Base-by-base conservation (phyloP, 352 stramenopile species). In the Globisporangium yorkense region DNA sequence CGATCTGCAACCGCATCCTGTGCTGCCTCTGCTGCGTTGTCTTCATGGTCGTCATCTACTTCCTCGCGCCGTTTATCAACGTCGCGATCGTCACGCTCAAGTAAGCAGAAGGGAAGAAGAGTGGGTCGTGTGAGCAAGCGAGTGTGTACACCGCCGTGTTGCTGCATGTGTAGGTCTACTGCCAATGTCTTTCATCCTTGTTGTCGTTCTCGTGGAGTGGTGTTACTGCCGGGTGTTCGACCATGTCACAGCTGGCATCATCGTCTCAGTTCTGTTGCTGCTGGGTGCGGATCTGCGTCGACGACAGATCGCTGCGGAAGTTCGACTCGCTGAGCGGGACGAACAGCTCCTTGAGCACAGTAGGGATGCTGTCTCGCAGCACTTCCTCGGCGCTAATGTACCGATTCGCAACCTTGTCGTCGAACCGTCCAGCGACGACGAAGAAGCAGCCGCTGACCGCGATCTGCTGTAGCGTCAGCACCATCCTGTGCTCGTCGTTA, bases 271-370 rank as follows among this genome's bases (percentile, higher is more conserved):
- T 35, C 35, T 40, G 54, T 15, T 54, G 37, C 29, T 54, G 41
- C 43, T 68, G 57, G 18, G 66, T 56, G 8, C 89, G 77, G 5
- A 97, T 71, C 35, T 90, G 68, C 2, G 88, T 95, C 15, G 89
- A 97, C 12, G 87, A 96, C 15, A 97, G 67, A 65, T 97, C 90
- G 33, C 80, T 80, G 37, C 90, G 86, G 63, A 96, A 97, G 2
- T 75, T 56, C 2, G 70, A 64, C 64, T 96, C 89, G 15, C 70
- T 50, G 13, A 97, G 54, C 5, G 74, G 69, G 2, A 90, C 13
- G 58, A 97, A 97, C 45, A 93, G 62, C 29, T 80, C 43, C 24
- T 67, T 62, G 44, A 93, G 75, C 8, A 78, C 67, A 0, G 65
- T 12, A 4, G 83, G 83, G 9, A 93, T 66, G 35, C 57, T 44